These are phyloP conservation scores for Ustilago crameri DNA, from an alignment of 1,284 basidiomycete species.

Conservation along the genomic window DNA sequence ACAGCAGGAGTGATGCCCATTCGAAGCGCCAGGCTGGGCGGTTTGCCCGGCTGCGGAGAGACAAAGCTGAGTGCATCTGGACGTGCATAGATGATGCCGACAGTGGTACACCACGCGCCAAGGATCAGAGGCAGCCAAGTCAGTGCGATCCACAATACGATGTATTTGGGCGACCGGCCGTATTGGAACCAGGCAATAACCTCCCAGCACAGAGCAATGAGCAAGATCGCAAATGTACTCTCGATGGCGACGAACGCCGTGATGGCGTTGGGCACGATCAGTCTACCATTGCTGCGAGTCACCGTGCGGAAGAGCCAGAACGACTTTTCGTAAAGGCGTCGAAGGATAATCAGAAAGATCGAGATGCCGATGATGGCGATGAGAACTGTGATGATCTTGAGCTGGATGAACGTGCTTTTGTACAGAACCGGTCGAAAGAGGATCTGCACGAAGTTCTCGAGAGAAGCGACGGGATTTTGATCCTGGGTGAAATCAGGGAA, in stretches of 20 bases:
- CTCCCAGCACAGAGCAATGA: constrained; percentile 35
- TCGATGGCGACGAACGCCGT: constrained; percentile 28
- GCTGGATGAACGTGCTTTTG: constrained; percentile 25
- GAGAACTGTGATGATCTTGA: constrained; percentile 32
- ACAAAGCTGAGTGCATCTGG: constrained; percentile 34
- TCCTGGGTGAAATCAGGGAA: constrained; percentile 33
- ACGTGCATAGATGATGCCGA: constrained; percentile 34
- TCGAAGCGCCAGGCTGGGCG: constrained; percentile 17
- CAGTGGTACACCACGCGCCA: constrained; percentile 28
- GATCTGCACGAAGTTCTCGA: constrained; percentile 17
- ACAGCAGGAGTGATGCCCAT: constrained; percentile 31
- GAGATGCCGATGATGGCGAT: constrained; percentile 25
- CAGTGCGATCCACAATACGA: constrained; percentile 32
- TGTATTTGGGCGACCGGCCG: constrained; percentile 19
- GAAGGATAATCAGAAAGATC: constrained; percentile 34
- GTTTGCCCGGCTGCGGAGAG: constrained; percentile 33
- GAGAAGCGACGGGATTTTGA: constrained; percentile 12
- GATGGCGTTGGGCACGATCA: constrained; percentile 43
- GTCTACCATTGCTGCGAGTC: constrained; percentile 26
- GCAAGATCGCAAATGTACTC: constrained; percentile 21
- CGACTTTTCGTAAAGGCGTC: constrained; percentile 24
- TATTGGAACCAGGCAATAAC: constrained; percentile 30
- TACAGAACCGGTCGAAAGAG: constrained; percentile 24
- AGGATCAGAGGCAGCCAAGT: constrained; percentile 39
- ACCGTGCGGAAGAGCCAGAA: constrained; percentile 42